Percentiles rank a stretch among this genome's conserved stretches.
Conservation (phyloP, 192 early-diverging fungal species). For the Cladochytrium replicatum region DNA sequence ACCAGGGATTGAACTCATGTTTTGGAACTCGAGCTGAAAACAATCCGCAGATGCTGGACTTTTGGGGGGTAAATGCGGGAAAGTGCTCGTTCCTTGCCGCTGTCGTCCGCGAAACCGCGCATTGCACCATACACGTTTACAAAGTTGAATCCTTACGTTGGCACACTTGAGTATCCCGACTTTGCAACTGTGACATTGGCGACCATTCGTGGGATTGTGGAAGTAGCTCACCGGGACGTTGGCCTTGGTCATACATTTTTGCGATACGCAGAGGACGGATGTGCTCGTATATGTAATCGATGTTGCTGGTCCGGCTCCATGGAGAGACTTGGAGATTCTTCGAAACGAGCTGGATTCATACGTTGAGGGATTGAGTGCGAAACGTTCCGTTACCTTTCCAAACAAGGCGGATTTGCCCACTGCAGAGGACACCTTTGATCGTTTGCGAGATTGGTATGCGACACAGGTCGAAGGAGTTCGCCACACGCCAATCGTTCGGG, state of each 20-base stretch:
- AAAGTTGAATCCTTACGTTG: slow-evolving; percentile 91
- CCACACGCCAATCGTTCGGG: slow-evolving; percentile 53
- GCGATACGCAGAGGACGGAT: slow-evolving; percentile 79
- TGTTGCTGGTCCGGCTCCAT: slow-evolving; percentile 54
- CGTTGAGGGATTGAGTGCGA: slow-evolving; percentile 52
- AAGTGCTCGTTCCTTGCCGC: slow-evolving; percentile 85
- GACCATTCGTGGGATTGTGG: slow-evolving; percentile 88
- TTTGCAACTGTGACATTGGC: slow-evolving; percentile 76
- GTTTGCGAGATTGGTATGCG: slow-evolving; percentile 11
- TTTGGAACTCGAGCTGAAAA: slow-evolving; percentile 86
- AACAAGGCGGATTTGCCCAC: slow-evolving; percentile 89
- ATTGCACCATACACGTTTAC: slow-evolving; percentile 94
- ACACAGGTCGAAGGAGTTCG: too few species aligned
- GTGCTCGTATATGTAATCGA: slow-evolving; percentile 89
- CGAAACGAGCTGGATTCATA: slow-evolving; percentile 76
- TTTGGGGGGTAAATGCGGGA: slow-evolving; percentile 91
- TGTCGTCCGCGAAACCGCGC: slow-evolving; percentile 78
- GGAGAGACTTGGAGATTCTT: slow-evolving; percentile 65
- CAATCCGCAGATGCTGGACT: slow-evolving; percentile 90
- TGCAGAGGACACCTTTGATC: slow-evolving; percentile 57
- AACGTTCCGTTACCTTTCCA: slow-evolving; percentile 74
- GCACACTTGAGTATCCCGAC: slow-evolving; percentile 81
- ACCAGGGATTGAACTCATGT: slow-evolving; percentile 29
- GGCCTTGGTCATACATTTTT: slow-evolving; percentile 89
- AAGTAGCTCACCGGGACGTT: slow-evolving; percentile 77